These are phyloP conservation scores for Paecilomyces formosus DNA, from an alignment of 2,329 filamentous ascomycete genomes.

Conservation along the genomic window DNA sequence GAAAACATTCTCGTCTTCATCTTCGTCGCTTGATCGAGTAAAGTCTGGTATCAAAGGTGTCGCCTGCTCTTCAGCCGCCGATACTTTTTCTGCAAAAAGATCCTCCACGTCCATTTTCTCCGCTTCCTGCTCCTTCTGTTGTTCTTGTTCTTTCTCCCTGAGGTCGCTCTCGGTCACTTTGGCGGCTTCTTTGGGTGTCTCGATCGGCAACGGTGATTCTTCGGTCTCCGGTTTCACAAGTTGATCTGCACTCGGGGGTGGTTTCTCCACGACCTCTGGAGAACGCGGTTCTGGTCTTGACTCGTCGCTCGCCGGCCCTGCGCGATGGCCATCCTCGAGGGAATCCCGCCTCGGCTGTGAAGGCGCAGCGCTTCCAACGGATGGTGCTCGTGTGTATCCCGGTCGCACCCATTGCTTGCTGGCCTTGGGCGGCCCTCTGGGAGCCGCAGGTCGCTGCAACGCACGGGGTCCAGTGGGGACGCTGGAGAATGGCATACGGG, in stretches of 20 bases:
- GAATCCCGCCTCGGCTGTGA: constrained; percentile 23
- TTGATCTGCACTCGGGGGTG: neutral
- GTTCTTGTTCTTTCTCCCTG: neutral
- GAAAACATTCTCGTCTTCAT: constrained; percentile 38
- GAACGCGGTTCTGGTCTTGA: constrained; percentile 8
- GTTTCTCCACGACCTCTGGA: neutral
- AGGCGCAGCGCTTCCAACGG: constrained; percentile 8
- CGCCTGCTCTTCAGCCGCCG: constrained; percentile 5
- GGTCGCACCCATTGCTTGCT: constrained; percentile 34
- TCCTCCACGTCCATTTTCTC: constrained; percentile 1
- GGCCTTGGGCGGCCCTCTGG: constrained; percentile 24
- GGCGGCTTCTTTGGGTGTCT: neutral
- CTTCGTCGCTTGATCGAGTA: constrained; percentile 32
- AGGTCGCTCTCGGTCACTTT: neutral
- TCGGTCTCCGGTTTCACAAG: neutral
- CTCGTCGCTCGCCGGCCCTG: constrained; percentile 12
- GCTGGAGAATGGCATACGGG: constrained; percentile 25
- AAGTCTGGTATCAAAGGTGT: constrained; percentile 25
- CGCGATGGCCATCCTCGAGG: constrained; percentile 20
- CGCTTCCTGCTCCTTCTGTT: neutral
- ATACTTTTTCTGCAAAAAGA: neutral
- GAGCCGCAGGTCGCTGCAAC: constrained; percentile 23
- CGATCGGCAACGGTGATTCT: neutral
- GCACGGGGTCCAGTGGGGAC: constrained; percentile 37
- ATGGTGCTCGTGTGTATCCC: constrained; percentile 21